Base-by-base conservation (phyloP, 2,329 filamentous ascomycete genomes). In the Exserohilum turcica region DNA sequence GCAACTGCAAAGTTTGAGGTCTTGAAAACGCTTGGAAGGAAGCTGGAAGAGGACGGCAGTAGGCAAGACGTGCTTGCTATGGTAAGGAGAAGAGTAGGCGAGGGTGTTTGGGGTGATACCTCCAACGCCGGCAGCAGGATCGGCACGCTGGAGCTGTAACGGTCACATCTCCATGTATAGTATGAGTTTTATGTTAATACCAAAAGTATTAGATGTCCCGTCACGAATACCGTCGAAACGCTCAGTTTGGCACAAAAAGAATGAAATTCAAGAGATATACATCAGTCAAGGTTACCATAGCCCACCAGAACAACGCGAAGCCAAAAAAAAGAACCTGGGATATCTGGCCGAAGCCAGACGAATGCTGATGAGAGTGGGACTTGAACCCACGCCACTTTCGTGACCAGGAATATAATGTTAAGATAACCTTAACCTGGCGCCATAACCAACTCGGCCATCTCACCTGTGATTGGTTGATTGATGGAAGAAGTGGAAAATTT, bases 1-100 rank as follows among this genome's bases (percentile, higher is more conserved):
- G 83, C 83, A 1, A 78, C 76, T 40, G 80, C 82, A 0, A 86
- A 85, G 61, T 84, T 83, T 58, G 83, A 84, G 49, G 80, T 80
- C 2, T 60, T 86, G 42, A 78, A 79, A 13, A 76, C 77, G 4
- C 67, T 86, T n/a, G 73, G 81, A 24, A 60, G 68, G 19, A 68
- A 71, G 10, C 60, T 86, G 12, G 75, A 77, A 54, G 68, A 72
- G 6, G 65, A 70, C 58, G 64, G 56, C 8, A 71, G 46, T 39
- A 70, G 63, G 35, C 71, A 76, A 28, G 76, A 78, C 24, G 73
- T 80, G 12, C 43, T 77, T n/a, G 64, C 52, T 9, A 77, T 78
- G 50, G 64, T 80, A 15, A 66, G 67, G 39, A 75, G 74, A 54
- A 72, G 77, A 32, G 61, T 80, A 16, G 68, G 65, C 6, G 75